These are phyloP conservation scores for Monilinia fructigena DNA, from an alignment of 2,329 filamentous ascomycete genomes.

Conservation along the genomic window DNA sequence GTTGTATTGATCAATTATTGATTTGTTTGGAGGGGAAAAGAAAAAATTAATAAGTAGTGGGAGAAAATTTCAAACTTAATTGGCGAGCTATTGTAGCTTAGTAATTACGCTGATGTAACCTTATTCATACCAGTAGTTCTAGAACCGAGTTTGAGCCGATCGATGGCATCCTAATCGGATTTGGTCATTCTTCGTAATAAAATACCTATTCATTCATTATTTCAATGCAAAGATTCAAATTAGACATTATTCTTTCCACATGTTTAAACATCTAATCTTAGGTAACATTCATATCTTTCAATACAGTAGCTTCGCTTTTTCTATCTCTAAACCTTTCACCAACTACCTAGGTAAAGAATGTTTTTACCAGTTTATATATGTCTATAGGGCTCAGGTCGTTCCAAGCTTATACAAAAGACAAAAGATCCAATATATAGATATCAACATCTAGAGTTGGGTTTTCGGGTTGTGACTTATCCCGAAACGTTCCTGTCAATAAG, in stretches of 20 bases:
- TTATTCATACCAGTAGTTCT: not conserved
- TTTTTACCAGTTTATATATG: not conserved
- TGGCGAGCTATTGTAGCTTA: conserved; percentile 5
- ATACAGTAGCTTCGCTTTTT: not conserved
- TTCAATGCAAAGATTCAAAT: not conserved
- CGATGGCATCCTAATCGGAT: not conserved
- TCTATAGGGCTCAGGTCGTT: too few relatives aligned
- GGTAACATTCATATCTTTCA: not conserved
- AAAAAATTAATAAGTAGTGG: not conserved
- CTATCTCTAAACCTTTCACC: too few relatives aligned
- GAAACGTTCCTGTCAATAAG: not conserved
- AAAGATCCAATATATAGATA: too few relatives aligned
- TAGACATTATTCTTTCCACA: too few relatives aligned
- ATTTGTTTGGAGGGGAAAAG: not conserved
- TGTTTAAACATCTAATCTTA: too few relatives aligned
- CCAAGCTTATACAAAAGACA: not conserved
- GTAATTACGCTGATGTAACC: not conserved
- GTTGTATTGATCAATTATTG: not conserved
- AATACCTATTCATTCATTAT: not conserved
- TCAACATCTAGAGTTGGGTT: not conserved
- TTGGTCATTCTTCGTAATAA: not conserved
- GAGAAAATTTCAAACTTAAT: not conserved
- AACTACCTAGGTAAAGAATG: too few relatives aligned
- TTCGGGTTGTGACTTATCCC: not conserved
- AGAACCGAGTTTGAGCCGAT: conserved; percentile 1